Conservation (phyloP, 2,329 filamentous ascomycete genomes). For the Cladosporium oxysporum region DNA sequence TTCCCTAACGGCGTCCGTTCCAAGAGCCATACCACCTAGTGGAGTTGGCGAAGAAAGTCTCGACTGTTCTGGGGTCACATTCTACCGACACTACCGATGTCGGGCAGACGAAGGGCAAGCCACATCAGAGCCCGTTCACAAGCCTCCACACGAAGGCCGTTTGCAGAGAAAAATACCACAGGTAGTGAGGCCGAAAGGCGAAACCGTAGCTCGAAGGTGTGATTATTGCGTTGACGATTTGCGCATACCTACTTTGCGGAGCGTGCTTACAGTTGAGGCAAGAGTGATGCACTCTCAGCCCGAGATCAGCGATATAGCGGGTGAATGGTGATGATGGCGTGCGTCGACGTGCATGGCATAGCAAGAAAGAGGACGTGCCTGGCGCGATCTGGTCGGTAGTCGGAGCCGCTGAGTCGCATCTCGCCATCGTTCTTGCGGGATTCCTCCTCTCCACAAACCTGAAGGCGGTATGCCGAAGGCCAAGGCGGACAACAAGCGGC, state of each 20-base stretch:
- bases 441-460: constrained; percentile 8
- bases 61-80: constrained; percentile 13
- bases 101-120: constrained; percentile 14
- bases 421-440: not conserved
- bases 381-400: constrained; percentile 8
- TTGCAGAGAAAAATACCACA: constrained; percentile 14
- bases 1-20: not conserved
- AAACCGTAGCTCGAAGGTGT: not conserved
- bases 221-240: not conserved
- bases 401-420: constrained; percentile 6
- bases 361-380: constrained; percentile 9
- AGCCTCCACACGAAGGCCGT: constrained; percentile 8
- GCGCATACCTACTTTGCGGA: not conserved
- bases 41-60: constrained; percentile 4
- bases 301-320: constrained; percentile 14
- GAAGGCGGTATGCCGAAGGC: constrained; percentile 15
- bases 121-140: constrained; percentile 10
- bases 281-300: not conserved
- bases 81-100: constrained; percentile 10
- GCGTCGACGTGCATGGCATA: constrained; percentile 9
- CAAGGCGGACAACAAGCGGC: constrained; percentile 1
- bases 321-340: constrained; percentile 6
- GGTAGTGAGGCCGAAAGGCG: not conserved
- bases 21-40: not conserved
- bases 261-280: not conserved